phyloP scores from a whole-genome alignment of 1,284 basidiomycete genomes.

The Apiotrichum gracile region DNA sequence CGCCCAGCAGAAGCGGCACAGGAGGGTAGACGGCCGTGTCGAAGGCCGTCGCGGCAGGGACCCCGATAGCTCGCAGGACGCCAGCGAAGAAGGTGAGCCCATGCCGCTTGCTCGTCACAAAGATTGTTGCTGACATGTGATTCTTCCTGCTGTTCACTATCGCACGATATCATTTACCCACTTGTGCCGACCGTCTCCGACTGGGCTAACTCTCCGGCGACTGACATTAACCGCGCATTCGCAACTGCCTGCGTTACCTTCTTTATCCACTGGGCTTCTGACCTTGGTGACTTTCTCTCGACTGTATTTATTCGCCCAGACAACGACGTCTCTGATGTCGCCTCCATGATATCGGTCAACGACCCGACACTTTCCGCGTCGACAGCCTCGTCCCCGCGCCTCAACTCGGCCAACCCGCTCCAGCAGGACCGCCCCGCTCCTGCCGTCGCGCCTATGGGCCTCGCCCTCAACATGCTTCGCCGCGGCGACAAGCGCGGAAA shows the following conservation, averaged over 20 bases:
- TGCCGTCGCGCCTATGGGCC: neutral
- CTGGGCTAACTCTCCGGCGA: too few relatives aligned
- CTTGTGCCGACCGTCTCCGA: neutral
- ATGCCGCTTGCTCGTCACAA: neutral
- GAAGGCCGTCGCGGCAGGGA: conserved; percentile 11
- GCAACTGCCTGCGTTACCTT: too few relatives aligned
- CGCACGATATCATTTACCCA: neutral
- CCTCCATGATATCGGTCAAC: conserved; percentile 35
- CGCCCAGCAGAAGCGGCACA: conserved; percentile 8
- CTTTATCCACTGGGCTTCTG: neutral
- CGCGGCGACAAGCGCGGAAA: conserved; percentile 13
- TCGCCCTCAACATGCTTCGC: conserved; percentile 12
- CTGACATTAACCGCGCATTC: too few relatives aligned
- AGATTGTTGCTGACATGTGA: neutral
- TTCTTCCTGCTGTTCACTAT: neutral
- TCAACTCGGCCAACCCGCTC: neutral
- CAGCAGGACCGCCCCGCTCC: conserved; percentile 14
- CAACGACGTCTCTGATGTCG: conserved; percentile 44
- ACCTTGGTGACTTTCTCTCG: too few relatives aligned
- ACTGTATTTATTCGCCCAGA: too few relatives aligned
- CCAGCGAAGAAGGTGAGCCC: conserved; percentile 44
- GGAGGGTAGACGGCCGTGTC: conserved; percentile 10
- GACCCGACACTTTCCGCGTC: conserved; percentile 19
- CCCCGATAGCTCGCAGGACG: conserved; percentile 37
- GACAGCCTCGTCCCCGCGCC: conserved; percentile 13